Conservation (phyloP, 371 early-diverging fungal species). For the Rhizopus arrhizus region DNA sequence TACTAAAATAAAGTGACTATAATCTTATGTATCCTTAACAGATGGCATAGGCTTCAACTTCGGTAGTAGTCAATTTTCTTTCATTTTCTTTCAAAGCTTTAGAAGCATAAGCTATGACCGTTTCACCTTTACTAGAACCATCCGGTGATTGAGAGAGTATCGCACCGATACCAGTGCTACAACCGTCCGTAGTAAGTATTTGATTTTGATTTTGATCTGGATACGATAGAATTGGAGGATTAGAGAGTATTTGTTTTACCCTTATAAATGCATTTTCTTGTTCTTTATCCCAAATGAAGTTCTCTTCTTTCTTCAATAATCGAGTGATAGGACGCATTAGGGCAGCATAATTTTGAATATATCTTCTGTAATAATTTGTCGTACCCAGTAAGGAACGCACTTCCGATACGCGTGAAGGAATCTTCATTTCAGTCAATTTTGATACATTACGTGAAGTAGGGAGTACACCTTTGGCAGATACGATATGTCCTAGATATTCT, state of each 20-base stretch:
- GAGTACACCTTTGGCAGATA: slow-evolving; percentile 27
- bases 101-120: slow-evolving; percentile 28
- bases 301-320: slow-evolving; percentile 13
- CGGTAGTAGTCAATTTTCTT: slow-evolving; percentile 14
- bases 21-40: too few relatives aligned
- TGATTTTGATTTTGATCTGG: slow-evolving; percentile 29
- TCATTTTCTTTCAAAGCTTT: slow-evolving; percentile 15
- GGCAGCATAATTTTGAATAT: slow-evolving; percentile 30
- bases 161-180: slow-evolving; percentile 31
- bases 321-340: slow-evolving; percentile 18
- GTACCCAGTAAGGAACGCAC: slow-evolving; percentile 35
- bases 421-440: slow-evolving; percentile 6
- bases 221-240: slow-evolving; percentile 28
- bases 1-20: too few relatives aligned
- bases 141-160: slow-evolving; percentile 38
- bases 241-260: slow-evolving; percentile 20
- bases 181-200: slow-evolving; percentile 42
- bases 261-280: slow-evolving; percentile 29
- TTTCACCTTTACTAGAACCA: slow-evolving; percentile 19
- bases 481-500: slow-evolving; percentile 38
- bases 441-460: slow-evolving; percentile 14
- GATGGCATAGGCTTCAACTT: slow-evolving; percentile 7
- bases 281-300: slow-evolving; percentile 20
- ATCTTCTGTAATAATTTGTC: slow-evolving; percentile 35
- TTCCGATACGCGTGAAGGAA: slow-evolving; percentile 23